phyloP scores from a whole-genome alignment of 352 stramenopile species.

The Thalassiosira hispida region DNA sequence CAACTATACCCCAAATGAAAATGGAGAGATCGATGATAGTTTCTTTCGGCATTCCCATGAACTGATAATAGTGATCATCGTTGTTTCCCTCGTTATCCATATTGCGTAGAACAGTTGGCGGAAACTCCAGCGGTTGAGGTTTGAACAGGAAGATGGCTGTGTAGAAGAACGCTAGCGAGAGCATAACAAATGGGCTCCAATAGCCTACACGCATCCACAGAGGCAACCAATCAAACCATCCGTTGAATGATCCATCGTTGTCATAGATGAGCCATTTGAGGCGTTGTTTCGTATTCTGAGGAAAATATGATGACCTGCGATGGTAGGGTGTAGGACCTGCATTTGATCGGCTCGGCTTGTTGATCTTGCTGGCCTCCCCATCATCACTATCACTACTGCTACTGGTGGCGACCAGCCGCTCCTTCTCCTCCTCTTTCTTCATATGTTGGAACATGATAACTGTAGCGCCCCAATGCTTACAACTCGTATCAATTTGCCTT shows the following conservation, averaged over 20 bases:
- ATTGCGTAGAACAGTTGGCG: constrained; percentile 5
- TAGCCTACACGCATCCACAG: constrained; percentile 60
- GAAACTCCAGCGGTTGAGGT: constrained; percentile 43
- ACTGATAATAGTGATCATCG: constrained; percentile 27
- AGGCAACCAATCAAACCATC: constrained; percentile 75
- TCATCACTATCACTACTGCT: too few relatives aligned
- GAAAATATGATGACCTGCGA: constrained; percentile 33
- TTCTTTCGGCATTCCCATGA: constrained; percentile 47
- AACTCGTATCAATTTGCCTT: too few relatives aligned
- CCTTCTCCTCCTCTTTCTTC: not conserved
- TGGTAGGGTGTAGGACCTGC: constrained; percentile 43
- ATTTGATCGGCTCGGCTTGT: constrained; percentile 14
- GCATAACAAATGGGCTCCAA: constrained; percentile 49
- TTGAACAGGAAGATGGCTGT: constrained; percentile 35
- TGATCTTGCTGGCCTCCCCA: not conserved
- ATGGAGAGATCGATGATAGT: constrained; percentile 35
- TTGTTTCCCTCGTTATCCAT: constrained; percentile 12
- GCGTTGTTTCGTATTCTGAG: constrained; percentile 10
- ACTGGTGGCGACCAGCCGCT: not conserved
- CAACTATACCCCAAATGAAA: constrained; percentile 44
- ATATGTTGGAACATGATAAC: constrained; percentile 18
- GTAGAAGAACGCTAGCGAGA: constrained; percentile 36
- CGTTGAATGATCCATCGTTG: constrained; percentile 65
- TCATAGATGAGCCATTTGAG: constrained; percentile 51
- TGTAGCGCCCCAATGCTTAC: not conserved